Conservation (phyloP, 192 early-diverging fungal species). For the Coemansia sp. region DNA sequence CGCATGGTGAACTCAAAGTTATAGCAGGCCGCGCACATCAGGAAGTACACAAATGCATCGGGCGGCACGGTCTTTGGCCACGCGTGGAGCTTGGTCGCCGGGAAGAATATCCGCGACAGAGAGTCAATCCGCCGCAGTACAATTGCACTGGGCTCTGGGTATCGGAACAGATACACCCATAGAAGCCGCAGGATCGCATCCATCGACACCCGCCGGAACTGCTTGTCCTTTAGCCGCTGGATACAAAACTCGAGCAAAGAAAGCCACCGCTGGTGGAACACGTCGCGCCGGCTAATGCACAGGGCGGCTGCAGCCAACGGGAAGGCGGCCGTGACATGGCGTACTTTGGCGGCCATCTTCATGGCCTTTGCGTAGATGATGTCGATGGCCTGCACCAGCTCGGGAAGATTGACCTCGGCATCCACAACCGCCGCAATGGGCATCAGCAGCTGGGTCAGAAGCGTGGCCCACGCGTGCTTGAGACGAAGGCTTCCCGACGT, state of each 20-base stretch:
- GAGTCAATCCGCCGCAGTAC: conserved; percentile 45
- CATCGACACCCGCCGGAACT: conserved; percentile 65
- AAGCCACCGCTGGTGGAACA: conserved; percentile 77
- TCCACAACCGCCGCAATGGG: conserved; percentile 85
- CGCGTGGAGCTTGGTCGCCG: conserved; percentile 46
- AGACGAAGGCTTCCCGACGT: conserved; percentile 71
- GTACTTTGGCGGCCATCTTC: conserved; percentile 85
- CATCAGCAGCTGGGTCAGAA: conserved; percentile 87
- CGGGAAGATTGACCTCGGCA: conserved; percentile 92
- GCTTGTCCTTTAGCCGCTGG: conserved; percentile 71
- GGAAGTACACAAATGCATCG: conserved; percentile 43
- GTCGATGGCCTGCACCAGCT: conserved; percentile 89
- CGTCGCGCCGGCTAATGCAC: conserved; percentile 84
- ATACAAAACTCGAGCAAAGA: conserved; percentile 63
- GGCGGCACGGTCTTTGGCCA: conserved; percentile 51
- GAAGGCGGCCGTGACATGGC: conserved; percentile 69
- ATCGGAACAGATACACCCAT: conserved; percentile 94
- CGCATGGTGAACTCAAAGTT: conserved; percentile 46
- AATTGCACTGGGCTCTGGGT: conserved; percentile 58
- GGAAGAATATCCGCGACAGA: conserved; percentile 47
- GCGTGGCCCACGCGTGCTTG: conserved; percentile 84
- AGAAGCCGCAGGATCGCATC: conserved; percentile 73
- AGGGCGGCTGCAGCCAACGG: conserved; percentile 84
- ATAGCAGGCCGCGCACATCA: conserved; percentile 47
- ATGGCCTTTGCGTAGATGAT: conserved; percentile 80